phyloP scores from a whole-genome alignment of 768 basidiomycete genomes.

The Pilatotrama ljubarskyi region DNA sequence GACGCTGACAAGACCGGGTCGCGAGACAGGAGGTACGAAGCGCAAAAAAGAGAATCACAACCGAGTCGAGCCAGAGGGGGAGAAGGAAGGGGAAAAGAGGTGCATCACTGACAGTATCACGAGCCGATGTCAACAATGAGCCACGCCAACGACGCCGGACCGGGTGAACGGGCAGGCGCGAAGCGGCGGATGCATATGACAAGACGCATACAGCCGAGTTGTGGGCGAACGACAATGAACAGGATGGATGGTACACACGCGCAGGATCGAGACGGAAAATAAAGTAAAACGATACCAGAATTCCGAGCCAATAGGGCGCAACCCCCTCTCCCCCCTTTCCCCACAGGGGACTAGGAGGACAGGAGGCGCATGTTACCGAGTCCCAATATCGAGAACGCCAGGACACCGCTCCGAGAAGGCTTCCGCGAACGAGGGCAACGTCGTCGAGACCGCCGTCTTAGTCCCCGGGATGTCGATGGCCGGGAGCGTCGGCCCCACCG shows the following conservation, averaged over 20 bases:
- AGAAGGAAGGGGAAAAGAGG: neutral
- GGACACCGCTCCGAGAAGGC: conserved; percentile 7
- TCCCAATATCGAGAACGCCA: conserved; percentile 7
- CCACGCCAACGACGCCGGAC: neutral
- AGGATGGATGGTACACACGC: neutral
- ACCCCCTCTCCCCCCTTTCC: conserved; percentile 23
- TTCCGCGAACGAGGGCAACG: conserved; percentile 16
- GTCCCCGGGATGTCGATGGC: neutral
- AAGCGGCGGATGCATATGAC: neutral
- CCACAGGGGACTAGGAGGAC: conserved; percentile 21
- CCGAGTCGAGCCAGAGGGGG: no score
- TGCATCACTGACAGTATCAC: conserved; percentile 14
- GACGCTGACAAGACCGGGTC: neutral
- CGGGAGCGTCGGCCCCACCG: conserved; percentile 1
- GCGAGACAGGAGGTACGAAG: neutral
- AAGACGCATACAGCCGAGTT: neutral
- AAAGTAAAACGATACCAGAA: neutral
- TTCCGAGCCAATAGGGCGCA: conserved; percentile 4
- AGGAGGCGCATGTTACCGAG: conserved; percentile 20
- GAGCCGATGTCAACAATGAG: conserved; percentile 9
- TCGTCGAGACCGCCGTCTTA: neutral
- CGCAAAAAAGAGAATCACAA: neutral
- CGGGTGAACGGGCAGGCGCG: neutral
- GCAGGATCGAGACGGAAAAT: neutral
- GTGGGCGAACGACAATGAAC: conserved; percentile 3